A percentile compares a stretch with the other conserved stretches of the same genome.
These are phyloP conservation scores for Talaromyces sp. DNA, from an alignment of 2,329 filamentous ascomycete genomes.

Conservation along the genomic window DNA sequence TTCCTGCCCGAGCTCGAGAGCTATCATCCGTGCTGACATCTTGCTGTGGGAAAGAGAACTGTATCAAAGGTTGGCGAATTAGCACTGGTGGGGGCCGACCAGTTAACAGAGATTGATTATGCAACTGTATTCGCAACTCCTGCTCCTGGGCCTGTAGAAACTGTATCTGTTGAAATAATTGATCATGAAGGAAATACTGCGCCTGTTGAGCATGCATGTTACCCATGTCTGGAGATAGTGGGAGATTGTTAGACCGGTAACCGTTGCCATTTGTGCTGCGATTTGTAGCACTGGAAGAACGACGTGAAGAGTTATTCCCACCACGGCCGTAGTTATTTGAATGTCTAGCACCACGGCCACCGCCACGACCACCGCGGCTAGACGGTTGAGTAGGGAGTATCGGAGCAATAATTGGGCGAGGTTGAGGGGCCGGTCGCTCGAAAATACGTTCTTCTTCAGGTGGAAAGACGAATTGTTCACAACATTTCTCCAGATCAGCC, in stretches of 20 bases:
- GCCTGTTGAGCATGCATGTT: constrained; percentile 46
- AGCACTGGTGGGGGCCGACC: constrained; percentile 39
- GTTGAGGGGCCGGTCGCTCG: constrained; percentile 56
- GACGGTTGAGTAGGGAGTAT: constrained; percentile 37
- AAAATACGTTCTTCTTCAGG: constrained; percentile 67
- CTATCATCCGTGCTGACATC: constrained; percentile 34
- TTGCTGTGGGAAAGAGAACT: constrained; percentile 39
- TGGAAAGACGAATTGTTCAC: constrained; percentile 83
- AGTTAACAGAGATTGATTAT: constrained; percentile 44
- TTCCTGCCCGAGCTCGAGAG: constrained; percentile 36
- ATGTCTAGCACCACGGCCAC: constrained; percentile 49
- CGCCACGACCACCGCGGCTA: constrained; percentile 49
- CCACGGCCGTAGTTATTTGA: constrained; percentile 48
- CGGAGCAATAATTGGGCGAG: constrained; percentile 51
- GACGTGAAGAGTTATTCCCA: constrained; percentile 48
- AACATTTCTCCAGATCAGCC: constrained; percentile 76
- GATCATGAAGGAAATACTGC: constrained; percentile 48
- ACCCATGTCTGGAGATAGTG: constrained; percentile 38
- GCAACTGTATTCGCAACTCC: constrained; percentile 47
- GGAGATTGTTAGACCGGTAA: constrained; percentile 37
- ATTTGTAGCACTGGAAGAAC: constrained; percentile 57
- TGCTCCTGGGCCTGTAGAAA: constrained; percentile 50
- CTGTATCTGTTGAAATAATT: constrained; percentile 50
- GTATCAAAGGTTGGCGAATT: constrained; percentile 42
- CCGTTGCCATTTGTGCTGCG: constrained; percentile 30